Conservation (phyloP, 2,329 filamentous ascomycete species). For the Harringtonia lauricola region DNA sequence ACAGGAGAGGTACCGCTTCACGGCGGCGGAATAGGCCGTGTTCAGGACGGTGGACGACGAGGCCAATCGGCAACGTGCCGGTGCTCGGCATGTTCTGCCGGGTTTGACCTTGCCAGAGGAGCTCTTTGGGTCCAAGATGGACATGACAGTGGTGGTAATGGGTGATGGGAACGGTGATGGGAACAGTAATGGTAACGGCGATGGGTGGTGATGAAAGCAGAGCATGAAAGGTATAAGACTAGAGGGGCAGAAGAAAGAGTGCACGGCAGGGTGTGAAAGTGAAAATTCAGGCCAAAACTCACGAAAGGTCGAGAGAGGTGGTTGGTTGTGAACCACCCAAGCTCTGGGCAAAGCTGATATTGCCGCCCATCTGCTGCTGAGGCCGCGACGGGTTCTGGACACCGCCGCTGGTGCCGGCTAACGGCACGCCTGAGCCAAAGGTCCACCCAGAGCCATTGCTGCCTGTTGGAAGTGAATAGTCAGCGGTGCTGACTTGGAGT, state of each 20-base stretch:
- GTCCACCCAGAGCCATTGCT: slow-evolving; percentile 48
- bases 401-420: slow-evolving; percentile 34
- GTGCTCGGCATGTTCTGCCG: slow-evolving; percentile 5
- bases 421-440: slow-evolving; percentile 50
- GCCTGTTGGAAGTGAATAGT: slow-evolving; percentile 19
- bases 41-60: background rate
- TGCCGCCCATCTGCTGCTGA: slow-evolving; percentile 42
- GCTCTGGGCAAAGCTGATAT: slow-evolving; percentile 56
- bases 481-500: too few relatives aligned
- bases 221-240: slow-evolving; percentile 1
- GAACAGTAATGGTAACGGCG: background rate
- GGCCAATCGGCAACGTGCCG: slow-evolving; percentile 5
- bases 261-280: background rate
- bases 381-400: slow-evolving; percentile 36
- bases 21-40: slow-evolving; percentile 8
- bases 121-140: slow-evolving; percentile 3
- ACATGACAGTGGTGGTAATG: too few relatives aligned
- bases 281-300: slow-evolving; percentile 29
- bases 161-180: background rate
- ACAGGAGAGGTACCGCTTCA: slow-evolving; percentile 5
- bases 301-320: slow-evolving; percentile 54
- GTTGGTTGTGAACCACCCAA: slow-evolving; percentile 51
- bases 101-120: slow-evolving; percentile 5
- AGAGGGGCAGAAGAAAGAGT: background rate
- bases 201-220: background rate